Evolutionary conservation across 192 early-diverging fungal genomes (phyloP), one percentile per base, ranked within the genome.

Genomic region (Gaertneriomyces sp.): DNA sequence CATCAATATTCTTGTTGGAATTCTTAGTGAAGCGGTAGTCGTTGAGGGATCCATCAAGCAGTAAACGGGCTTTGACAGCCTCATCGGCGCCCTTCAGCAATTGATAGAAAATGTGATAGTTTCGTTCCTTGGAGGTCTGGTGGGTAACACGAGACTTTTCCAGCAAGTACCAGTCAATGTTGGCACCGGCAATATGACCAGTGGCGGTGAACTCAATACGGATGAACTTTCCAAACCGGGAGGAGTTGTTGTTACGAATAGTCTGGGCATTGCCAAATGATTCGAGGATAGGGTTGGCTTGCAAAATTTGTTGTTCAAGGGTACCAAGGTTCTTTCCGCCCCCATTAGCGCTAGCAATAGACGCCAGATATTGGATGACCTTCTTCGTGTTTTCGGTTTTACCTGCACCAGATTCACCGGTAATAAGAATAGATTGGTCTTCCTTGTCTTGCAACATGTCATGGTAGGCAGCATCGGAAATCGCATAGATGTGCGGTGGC

Each of bases 371-470:
- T 79, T 98, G 96, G 64, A 99, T 97, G 42, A 97, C 93, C 60
- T 94, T 96, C 66, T 99, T 99, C 12, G 96, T 99, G 79, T 98
- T 98, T 81, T 99, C 97, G 12, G 97, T 99, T 77, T 99, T 99
- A 57, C 97, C 97, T 6, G 95, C 96, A 51, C 97, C 97, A 38
- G 95, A 96, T 81, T 99, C 97, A 60, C 97, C 97, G 45, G 96
- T 99, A 71, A 99, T 96, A 25, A 99, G 79, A 66, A 99, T 93
- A 4, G 93, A 94, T 77, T 99, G 96, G 71, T 96, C 96, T 70
- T 97, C 94, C 52, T 87, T 87, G 43, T 90, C 86, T 62, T 90
- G 83, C 33, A 95, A 79, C 96, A 99, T 96, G 63, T 94, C 95
- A 68, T 92, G 86, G 80, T 95, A 99, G 0, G 96, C 93, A 5